These are phyloP conservation scores for Chytriomyces confervae DNA, from an alignment of 192 early-diverging fungal species.

Conservation along the genomic window DNA sequence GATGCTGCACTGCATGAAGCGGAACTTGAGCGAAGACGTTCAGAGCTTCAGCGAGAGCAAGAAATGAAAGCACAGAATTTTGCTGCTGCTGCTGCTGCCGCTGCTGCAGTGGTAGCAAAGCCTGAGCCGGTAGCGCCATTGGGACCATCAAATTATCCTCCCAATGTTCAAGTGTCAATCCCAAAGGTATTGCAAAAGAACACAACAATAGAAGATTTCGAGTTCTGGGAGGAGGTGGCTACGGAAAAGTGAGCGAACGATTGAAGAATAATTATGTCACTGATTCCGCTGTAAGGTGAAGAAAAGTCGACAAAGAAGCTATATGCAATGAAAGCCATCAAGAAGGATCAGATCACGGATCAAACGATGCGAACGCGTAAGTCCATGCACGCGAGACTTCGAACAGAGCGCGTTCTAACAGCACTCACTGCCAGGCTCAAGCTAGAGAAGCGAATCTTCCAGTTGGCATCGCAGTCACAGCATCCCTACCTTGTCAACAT, in stretches of 20 bases:
- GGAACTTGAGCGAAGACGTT: background rate
- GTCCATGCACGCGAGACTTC: slow-evolving; percentile 16
- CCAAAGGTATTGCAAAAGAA: slow-evolving; percentile 25
- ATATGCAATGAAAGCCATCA: slow-evolving; percentile 97
- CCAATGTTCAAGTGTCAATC: background rate
- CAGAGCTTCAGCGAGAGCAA: slow-evolving; percentile 65
- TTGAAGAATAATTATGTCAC: background rate
- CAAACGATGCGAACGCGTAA: slow-evolving; percentile 89
- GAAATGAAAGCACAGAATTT: slow-evolving; percentile 81
- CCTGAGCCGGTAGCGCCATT: background rate
- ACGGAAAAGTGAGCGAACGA: slow-evolving; percentile 76
- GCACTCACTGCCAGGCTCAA: slow-evolving; percentile 28
- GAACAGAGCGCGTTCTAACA: background rate
- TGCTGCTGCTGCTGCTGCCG: slow-evolving; percentile 84
- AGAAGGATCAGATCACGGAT: slow-evolving; percentile 94
- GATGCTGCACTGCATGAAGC: background rate
- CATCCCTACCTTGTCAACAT: slow-evolving; percentile 95
- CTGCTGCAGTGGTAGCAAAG: background rate
- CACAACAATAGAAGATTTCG: slow-evolving; percentile 55
- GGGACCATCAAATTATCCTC: no score
- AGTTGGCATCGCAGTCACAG: slow-evolving; percentile 82
- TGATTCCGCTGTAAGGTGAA: slow-evolving; percentile 51
- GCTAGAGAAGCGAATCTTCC: slow-evolving; percentile 89
- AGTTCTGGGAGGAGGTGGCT: slow-evolving; percentile 97
- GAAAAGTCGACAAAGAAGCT: slow-evolving; percentile 78